A percentile compares a stretch with the other conserved stretches of the same genome.
phyloP scores from a whole-genome alignment of 768 basidiomycete species.

The Calocybe gangraenosa region DNA sequence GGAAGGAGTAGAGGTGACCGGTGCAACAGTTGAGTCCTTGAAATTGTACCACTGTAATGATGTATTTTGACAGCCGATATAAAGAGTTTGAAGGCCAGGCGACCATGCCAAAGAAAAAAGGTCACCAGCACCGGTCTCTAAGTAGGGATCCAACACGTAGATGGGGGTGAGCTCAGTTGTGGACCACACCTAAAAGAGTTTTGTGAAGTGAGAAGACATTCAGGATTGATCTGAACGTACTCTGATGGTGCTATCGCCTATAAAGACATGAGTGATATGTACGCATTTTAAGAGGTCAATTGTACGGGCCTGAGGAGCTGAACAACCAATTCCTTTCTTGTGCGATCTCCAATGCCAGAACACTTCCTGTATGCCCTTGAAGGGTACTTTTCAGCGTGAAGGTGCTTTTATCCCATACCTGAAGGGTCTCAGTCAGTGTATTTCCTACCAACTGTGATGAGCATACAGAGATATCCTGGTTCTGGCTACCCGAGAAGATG shows the following conservation, averaged over 20 bases:
- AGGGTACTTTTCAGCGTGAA: constrained; percentile 67
- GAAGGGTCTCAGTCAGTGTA: background rate
- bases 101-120: constrained; percentile 85
- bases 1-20: constrained; percentile 6
- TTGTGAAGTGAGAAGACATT: background rate
- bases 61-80: constrained; percentile 89
- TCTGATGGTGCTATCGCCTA: constrained; percentile 86
- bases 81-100: constrained; percentile 61
- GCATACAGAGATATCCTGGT: constrained; percentile 68
- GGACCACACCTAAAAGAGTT: constrained; percentile 67
- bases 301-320: constrained; percentile 73
- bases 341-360: constrained; percentile 76
- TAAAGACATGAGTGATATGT: background rate
- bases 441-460: background rate
- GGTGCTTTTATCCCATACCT: constrained; percentile 85
- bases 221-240: constrained; percentile 39
- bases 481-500: constrained; percentile 84
- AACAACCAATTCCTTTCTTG: constrained; percentile 80
- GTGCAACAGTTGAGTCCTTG: constrained; percentile 14
- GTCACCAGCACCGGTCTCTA: constrained; percentile 81
- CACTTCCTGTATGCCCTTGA: constrained; percentile 79
- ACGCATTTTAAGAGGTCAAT: background rate
- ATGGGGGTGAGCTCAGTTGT: constrained; percentile 61
- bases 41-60: constrained; percentile 89
- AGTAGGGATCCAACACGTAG: constrained; percentile 72